Base-by-base conservation (phyloP, 2,329 filamentous ascomycete genomes). In the Neoscytalidium dimidiatum region DNA sequence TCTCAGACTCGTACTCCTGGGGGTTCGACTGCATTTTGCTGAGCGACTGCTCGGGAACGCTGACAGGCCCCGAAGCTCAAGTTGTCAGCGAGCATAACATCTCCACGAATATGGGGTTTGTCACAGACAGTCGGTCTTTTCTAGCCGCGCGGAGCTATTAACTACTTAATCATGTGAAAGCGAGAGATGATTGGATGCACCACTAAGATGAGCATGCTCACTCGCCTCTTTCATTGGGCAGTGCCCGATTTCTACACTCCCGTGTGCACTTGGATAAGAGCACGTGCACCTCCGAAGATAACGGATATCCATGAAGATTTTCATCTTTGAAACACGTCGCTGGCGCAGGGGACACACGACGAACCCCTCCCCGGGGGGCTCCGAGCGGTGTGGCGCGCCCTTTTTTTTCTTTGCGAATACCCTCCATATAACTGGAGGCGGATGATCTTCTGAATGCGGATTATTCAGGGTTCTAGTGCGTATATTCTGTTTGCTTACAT, bases 61-160 rank as follows among this genome's bases (percentile, higher is more conserved):
- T 79, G 77, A 79, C 78, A 1, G 74, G 73, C 13, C 66, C 74
- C 35, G 74, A 75, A 19, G 78, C 79, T 2, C 76, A 79, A 62
- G 76, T 72, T 52, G 71, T 80, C 13, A 73, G 75, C 43, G 77
- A 80, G 58, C 78, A 79, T 65, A 78, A 80, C 60, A 73, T 79
- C 48, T 73, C 76, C 7, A 78, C 74, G 19, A 80, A 80, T 68
- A 77, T 80, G 74, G 78, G 78, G 23, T 80, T 80, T 65, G 78
- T 80, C 6, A 77, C 75, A 1, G 74, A 73, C 63, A 79, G 77
- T 66, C 68, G 70, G 48, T 70, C 73, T 7, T 78, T 75, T 38
- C 6, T 66, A 8, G 35, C 38, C 4, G 66, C 66, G 3, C 46
- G 62, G 46, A 48, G 49, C 35, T 38, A 19, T 28, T 51, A 26